These are phyloP conservation scores for Aphanocladium album DNA, from an alignment of 2,329 filamentous ascomycete genomes.

Conservation along the genomic window DNA sequence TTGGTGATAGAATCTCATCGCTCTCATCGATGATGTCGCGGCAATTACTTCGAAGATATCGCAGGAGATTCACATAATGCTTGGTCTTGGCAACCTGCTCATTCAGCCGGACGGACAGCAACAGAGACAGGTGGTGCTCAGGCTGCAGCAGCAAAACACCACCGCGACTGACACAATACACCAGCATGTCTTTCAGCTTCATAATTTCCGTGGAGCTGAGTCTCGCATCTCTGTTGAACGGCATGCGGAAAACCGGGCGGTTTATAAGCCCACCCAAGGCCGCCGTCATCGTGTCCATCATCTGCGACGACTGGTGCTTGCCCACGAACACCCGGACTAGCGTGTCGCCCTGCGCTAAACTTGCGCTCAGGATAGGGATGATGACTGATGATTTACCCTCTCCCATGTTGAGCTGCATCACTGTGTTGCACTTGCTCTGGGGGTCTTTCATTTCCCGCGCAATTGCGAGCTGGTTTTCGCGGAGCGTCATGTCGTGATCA, in stretches of 20 bases:
- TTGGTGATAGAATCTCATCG: conserved; percentile 57
- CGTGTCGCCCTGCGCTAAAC: conserved; percentile 43
- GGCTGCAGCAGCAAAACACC: conserved; percentile 59
- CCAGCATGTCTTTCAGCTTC: conserved; percentile 33
- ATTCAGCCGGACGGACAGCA: conserved; percentile 48
- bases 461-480: conserved; percentile 54
- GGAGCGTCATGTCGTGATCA: conserved; percentile 57
- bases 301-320: conserved; percentile 57
- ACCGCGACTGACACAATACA: conserved; percentile 42
- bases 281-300: conserved; percentile 49
- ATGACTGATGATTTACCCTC: conserved; percentile 68
- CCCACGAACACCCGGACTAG: conserved; percentile 56
- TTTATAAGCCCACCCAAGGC: conserved; percentile 53
- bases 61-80: conserved; percentile 35
- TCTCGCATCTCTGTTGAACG: conserved; percentile 49
- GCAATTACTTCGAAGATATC: conserved; percentile 37
- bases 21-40: conserved; percentile 61
- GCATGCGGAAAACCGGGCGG: conserved; percentile 50
- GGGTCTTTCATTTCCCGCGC: conserved; percentile 50
- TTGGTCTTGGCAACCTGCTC: conserved; percentile 23
- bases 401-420: conserved; percentile 68
- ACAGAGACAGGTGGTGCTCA: conserved; percentile 59
- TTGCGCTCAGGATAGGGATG: conserved; percentile 55
- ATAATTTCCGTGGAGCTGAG: conserved; percentile 27
- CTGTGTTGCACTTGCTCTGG: conserved; percentile 35